Conservation (phyloP, 768 basidiomycete species). For the Trichaptum fuscoviolaceum region DNA sequence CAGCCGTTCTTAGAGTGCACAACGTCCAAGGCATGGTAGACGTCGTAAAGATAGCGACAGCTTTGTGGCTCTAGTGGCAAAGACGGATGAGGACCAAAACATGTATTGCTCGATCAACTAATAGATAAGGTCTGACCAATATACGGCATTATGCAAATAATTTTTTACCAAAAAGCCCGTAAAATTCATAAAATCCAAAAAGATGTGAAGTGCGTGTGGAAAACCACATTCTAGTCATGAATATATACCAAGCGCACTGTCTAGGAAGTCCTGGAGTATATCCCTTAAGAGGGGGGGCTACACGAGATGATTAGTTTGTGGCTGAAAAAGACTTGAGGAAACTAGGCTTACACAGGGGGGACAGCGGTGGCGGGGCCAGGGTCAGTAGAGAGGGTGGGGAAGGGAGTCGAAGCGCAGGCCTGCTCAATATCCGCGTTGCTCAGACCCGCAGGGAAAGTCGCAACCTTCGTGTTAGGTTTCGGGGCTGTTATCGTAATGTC, state of each 20-base stretch:
- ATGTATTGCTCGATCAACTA: background rate
- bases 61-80: conserved; percentile 38
- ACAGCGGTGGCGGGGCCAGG: conserved; percentile 29
- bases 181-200: background rate
- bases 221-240: background rate
- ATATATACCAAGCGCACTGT: background rate
- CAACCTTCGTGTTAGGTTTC: background rate
- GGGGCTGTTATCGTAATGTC: background rate
- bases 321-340: background rate
- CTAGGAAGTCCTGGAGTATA: background rate
- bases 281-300: background rate
- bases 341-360: conserved; percentile 25
- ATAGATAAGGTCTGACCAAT: background rate
- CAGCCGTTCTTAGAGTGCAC: conserved; percentile 76
- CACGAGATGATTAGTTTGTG: background rate
- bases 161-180: background rate
- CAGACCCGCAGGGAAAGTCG: conserved; percentile 19
- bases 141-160: background rate
- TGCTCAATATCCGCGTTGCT: conserved; percentile 17
- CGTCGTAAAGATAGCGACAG: conserved; percentile 60
- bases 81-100: background rate
- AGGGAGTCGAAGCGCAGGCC: conserved; percentile 28
- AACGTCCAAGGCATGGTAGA: conserved; percentile 71
- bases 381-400: conserved; percentile 29
- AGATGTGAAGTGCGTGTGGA: background rate